A percentile compares a stretch with the other conserved stretches of the same genome.
Evolutionary conservation across 257 asterid genomes (phyloP).

Genomic region (Thymus mandschuricus): DNA sequence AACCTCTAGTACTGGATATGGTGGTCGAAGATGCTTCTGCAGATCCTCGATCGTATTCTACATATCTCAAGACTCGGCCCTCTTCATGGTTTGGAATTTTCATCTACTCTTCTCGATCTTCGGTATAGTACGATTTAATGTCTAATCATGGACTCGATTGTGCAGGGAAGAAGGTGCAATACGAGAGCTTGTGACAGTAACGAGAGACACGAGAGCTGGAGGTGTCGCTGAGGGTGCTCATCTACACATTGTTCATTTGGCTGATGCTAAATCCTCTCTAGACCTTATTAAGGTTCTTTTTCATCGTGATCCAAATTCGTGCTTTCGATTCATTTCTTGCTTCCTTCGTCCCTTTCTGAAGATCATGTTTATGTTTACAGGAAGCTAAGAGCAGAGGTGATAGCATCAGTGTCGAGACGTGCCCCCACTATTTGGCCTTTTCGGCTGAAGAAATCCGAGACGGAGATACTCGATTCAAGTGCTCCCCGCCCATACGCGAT

Average conservation of each 20-base stretch:
- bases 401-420: constrained; percentile 87
- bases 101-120: background rate
- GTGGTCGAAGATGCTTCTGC: constrained; percentile 33
- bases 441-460: constrained; percentile 92
- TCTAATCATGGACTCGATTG: background rate
- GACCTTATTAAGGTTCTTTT: constrained; percentile 70
- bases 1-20: constrained; percentile 39
- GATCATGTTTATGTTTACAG: constrained; percentile 35
- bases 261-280: constrained; percentile 84
- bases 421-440: constrained; percentile 98
- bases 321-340: background rate
- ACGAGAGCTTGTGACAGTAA: constrained; percentile 65
- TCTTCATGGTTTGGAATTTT: constrained; percentile 60
- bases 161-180: constrained; percentile 94
- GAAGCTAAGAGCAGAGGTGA: constrained; percentile 87
- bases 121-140: background rate
- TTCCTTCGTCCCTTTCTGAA: background rate
- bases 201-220: constrained; percentile 69
- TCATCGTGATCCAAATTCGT: background rate
- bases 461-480: constrained; percentile 97
- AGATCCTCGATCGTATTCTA: constrained; percentile 69
- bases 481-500: constrained; percentile 96
- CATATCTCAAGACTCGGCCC: constrained; percentile 89
- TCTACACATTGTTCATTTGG: constrained; percentile 89
- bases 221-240: constrained; percentile 94